Base-by-base conservation (phyloP, 257 asterid species). In the Nyctanthes arbortristis region DNA sequence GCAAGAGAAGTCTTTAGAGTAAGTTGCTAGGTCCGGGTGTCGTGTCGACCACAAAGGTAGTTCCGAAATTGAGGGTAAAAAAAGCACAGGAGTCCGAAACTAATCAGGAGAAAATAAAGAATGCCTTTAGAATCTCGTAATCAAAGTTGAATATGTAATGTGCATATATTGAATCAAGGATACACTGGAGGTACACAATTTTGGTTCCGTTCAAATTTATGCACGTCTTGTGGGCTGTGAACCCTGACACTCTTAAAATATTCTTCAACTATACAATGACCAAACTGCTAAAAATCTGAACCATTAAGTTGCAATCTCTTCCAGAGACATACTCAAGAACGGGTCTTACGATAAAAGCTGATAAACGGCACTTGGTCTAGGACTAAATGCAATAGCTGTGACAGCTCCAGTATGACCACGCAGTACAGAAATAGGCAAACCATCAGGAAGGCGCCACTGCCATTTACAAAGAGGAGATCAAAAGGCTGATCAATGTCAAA, bases 401-500 rank as follows among this genome's bases (percentile, higher is more conserved):
- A 93, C 97, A 66, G 89, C 97, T 81, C 94, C 98, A 20, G 96
- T 81, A 74, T 91, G 98, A 73, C 96, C 97, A 63, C 96, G 85
- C 80, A 93, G 78, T 63, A 91, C 96, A 73, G 98, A 93, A 67
- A 93, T 89, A 10, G 97, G 97, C 75, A 85, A 74, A 39, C 98
- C 98, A 78, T 91, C 98, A 73, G 95, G 87, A 73, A 93, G 87
- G 75, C 92, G 93, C 98, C 98, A 93, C 98, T 93, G 91, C 71
- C 76, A 78, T 63, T 67, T 71, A 60, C 43, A 66, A 81, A 74
- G 13, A 73, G 20, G 71, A 73, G 39, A 34, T 79, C 71, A 79
- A 49, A 74, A 62, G 20, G 45, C 65, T 61, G 52, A 70, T 69
- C 69, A 36, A 40, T 47, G 31, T 10, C 64, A 63, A 62, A 62